phyloP scores from a whole-genome alignment of 1,139 yeast species.

The Sugiyamaella paludigena region DNA sequence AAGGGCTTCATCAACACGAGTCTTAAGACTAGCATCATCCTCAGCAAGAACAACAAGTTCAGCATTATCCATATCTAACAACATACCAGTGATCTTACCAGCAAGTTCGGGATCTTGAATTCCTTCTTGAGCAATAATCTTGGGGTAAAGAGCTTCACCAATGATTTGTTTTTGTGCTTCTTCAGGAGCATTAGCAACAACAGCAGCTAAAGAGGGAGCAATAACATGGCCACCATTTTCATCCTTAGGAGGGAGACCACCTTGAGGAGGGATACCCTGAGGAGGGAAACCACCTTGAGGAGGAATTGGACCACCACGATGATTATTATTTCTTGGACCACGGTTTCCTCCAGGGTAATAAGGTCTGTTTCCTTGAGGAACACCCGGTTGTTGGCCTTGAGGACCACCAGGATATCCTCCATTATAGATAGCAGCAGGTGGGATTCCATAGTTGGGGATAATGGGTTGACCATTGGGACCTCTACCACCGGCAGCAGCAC shows the following conservation, averaged over 20 bases:
- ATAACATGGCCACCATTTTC: constrained; percentile 20
- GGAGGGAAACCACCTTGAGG: constrained; percentile 18
- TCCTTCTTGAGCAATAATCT: constrained; percentile 86
- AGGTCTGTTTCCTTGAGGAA: constrained; percentile 34
- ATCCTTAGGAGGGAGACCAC: constrained; percentile 19
- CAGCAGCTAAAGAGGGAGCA: constrained; percentile 34
- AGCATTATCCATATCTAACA: constrained; percentile 90
- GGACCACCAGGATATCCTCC: constrained; percentile 52
- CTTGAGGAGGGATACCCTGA: constrained; percentile 15
- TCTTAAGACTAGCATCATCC: constrained; percentile 78
- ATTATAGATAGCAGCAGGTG: constrained; percentile 60
- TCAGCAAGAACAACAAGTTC: constrained; percentile 88
- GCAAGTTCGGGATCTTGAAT: constrained; percentile 89
- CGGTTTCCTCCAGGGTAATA: constrained; percentile 33
- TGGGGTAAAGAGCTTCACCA: constrained; percentile 97
- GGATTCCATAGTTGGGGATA: constrained; percentile 60
- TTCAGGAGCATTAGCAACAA: constrained; percentile 44
- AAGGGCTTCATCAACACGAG: constrained; percentile 92
- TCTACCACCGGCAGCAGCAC: constrained; percentile 27
- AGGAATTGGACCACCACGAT: constrained; percentile 29
- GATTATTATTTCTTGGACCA: constrained; percentile 30
- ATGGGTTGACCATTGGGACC: constrained; percentile 34
- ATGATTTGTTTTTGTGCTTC: constrained; percentile 95
- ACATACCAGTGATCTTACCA: constrained; percentile 99
- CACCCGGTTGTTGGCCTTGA: constrained; percentile 19